phyloP scores from a whole-genome alignment of 2,329 filamentous ascomycete species.

The Ophiocordyceps polyrhachis-furcata region DNA sequence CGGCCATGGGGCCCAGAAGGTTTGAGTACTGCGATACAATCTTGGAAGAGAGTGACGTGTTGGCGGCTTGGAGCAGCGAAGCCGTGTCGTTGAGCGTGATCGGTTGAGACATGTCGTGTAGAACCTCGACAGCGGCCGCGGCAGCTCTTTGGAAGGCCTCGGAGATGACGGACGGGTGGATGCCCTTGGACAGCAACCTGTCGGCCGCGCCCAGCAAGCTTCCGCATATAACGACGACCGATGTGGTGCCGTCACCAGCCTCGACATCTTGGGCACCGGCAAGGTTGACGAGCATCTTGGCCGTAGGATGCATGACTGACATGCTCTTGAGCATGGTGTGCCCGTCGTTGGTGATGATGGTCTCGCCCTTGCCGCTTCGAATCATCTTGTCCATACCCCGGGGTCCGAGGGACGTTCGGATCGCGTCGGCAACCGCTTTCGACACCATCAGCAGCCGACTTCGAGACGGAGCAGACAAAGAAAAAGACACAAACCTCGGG shows the following conservation, averaged over 20 bases:
- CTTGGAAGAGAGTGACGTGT: conserved; percentile 93
- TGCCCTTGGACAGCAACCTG: conserved; percentile 74
- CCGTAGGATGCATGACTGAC: conserved; percentile 98
- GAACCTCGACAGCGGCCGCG: conserved; percentile 67
- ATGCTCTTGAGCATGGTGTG: conserved; percentile 99
- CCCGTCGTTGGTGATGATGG: conserved; percentile 98
- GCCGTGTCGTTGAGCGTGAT: conserved; percentile 76
- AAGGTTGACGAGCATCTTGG: conserved; percentile 96
- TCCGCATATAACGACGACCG: conserved; percentile 93
- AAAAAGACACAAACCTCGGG: conserved; percentile 51
- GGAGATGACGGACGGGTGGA: conserved; percentile 94
- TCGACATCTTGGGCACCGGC: conserved; percentile 96
- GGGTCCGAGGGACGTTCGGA: conserved; percentile 87
- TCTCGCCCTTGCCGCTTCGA: conserved; percentile 87
- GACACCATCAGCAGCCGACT: conserved; percentile 1
- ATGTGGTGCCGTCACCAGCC: conserved; percentile 94
- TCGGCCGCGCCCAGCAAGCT: conserved; percentile 89
- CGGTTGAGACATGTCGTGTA: conserved; percentile 90
- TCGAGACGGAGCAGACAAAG: not conserved
- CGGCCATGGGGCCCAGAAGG: conserved; percentile 89
- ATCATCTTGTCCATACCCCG: conserved; percentile 99
- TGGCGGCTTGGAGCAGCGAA: conserved; percentile 86
- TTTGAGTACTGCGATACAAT: conserved; percentile 97
- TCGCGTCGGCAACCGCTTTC: conserved; percentile 85
- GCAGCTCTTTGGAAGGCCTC: conserved; percentile 95